These are phyloP conservation scores for Ganoderma multipileum DNA, from an alignment of 1,284 basidiomycete species.

Conservation along the genomic window DNA sequence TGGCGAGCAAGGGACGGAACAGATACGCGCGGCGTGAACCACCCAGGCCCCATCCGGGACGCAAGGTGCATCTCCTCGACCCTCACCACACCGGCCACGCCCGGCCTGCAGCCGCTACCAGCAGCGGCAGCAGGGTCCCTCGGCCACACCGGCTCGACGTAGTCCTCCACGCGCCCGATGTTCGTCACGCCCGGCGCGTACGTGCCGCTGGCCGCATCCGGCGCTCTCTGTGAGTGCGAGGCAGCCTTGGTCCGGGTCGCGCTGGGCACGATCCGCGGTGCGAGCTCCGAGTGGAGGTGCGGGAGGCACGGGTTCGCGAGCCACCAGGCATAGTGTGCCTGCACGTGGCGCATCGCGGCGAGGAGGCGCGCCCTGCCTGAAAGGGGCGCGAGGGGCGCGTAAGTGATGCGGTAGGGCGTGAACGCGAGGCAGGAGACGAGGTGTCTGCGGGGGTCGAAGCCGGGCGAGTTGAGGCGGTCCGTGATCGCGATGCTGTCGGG, in stretches of 20 bases:
- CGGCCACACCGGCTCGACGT: constrained; percentile 1
- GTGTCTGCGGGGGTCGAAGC: not conserved
- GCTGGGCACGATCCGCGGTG: not conserved
- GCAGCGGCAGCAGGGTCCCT: not conserved
- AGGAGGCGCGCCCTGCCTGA: not conserved
- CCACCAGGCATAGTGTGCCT: not conserved
- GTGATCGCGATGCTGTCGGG: not conserved
- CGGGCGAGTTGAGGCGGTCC: not conserved
- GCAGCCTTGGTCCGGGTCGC: not conserved
- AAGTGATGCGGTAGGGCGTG: not conserved
- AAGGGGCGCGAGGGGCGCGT: not conserved
- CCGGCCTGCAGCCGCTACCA: not conserved
- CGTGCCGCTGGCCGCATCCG: not conserved
- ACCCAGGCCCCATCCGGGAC: not conserved
- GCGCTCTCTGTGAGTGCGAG: not conserved
- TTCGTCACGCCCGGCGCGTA: not conserved
- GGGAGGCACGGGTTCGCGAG: constrained; percentile 1
- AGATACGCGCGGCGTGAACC: not conserved
- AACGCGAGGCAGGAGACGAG: not conserved
- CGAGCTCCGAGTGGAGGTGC: not conserved
- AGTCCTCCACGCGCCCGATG: not conserved
- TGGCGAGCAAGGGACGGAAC: not conserved
- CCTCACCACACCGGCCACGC: not conserved
- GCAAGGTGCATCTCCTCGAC: not conserved
- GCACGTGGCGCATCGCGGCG: not conserved